These are phyloP conservation scores for Parmales sp. DNA, from an alignment of 108 stramenopile genomes.

Conservation along the genomic window DNA sequence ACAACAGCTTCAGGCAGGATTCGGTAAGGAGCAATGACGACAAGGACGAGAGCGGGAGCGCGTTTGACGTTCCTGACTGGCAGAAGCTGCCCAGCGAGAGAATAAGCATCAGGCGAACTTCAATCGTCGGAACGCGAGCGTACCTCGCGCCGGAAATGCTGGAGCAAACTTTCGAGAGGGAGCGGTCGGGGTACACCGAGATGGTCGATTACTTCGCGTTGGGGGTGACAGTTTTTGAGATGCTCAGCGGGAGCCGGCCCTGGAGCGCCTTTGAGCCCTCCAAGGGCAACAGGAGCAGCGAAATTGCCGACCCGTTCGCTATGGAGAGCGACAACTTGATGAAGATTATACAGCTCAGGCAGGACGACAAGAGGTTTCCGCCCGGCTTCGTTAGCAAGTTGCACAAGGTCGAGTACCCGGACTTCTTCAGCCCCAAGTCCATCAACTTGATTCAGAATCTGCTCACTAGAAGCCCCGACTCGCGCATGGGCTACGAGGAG, in stretches of 20 bases:
- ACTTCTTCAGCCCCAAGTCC: neutral
- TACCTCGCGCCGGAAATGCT: slow-evolving; percentile 6
- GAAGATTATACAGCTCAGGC: slow-evolving; percentile 5
- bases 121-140: slow-evolving; percentile 3
- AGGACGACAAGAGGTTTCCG: slow-evolving; percentile 7
- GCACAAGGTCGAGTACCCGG: slow-evolving; percentile 2
- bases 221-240: slow-evolving; percentile 6
- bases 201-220: slow-evolving; percentile 8
- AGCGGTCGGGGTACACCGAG: neutral
- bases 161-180: neutral
- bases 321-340: slow-evolving; percentile 6
- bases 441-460: neutral
- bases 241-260: neutral
- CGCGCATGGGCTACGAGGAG: neutral
- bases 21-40: too few species aligned
- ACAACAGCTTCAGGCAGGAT: too few species aligned
- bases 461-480: neutral
- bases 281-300: slow-evolving; percentile 4
- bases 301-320: slow-evolving; percentile 1
- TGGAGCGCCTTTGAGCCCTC: slow-evolving; percentile 1
- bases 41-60: slow-evolving; percentile 7
- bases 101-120: neutral
- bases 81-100: slow-evolving; percentile 5
- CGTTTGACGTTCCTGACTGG: neutral
- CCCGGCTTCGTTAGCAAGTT: slow-evolving; percentile 5